phyloP scores from a whole-genome alignment of 805 yeast species.

The Suhomyces faveliae region DNA sequence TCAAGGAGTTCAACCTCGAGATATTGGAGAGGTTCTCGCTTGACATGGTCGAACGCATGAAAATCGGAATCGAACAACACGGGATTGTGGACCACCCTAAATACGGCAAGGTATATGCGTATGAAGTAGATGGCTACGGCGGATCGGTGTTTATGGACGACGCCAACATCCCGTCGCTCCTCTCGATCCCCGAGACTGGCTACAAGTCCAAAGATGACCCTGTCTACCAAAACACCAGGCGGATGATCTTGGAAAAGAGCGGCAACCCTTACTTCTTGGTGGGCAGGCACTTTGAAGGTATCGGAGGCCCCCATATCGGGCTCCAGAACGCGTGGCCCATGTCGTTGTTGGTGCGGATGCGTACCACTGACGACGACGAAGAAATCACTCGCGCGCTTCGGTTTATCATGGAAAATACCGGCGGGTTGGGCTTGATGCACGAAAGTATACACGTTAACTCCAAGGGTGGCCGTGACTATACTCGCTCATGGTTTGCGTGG shows the following conservation, averaged over 20 bases:
- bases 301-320: constrained; percentile 93
- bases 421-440: constrained; percentile 77
- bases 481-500: constrained; percentile 94
- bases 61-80: constrained; percentile 55
- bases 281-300: constrained; percentile 67
- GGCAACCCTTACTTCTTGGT: constrained; percentile 78
- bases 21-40: constrained; percentile 24
- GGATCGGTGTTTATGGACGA: constrained; percentile 78
- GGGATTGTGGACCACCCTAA: constrained; percentile 67
- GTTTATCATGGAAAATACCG: constrained; percentile 59
- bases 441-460: constrained; percentile 72
- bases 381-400: constrained; percentile 57
- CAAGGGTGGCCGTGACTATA: constrained; percentile 46
- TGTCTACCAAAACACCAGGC: constrained; percentile 74
- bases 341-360: constrained; percentile 71
- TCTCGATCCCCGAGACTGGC: constrained; percentile 80
- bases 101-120: constrained; percentile 80
- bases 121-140: constrained; percentile 87
- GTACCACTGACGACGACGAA: constrained; percentile 70
- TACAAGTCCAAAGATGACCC: constrained; percentile 50
- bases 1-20: constrained; percentile 9
- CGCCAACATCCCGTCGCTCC: constrained; percentile 81
- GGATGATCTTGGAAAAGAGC: constrained; percentile 61
- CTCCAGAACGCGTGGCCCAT: constrained; percentile 85
- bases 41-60: constrained; percentile 42